Percentiles rank a stretch among this genome's conserved stretches.
phyloP scores from a whole-genome alignment of 2,329 filamentous ascomycete genomes.

The Penicillium sclerotiorum region DNA sequence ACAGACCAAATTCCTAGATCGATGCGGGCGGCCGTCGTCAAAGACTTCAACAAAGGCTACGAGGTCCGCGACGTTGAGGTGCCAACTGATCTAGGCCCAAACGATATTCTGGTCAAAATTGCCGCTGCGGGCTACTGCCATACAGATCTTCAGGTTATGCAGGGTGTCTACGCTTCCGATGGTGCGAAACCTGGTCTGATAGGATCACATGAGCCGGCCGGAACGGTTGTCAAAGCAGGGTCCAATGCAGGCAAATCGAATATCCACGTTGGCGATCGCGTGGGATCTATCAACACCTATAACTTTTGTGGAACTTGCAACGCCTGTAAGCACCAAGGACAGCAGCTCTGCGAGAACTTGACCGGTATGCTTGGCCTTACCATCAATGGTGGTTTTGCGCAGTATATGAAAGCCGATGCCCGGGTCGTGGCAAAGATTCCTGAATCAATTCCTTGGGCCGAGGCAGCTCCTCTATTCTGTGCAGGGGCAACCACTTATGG shows the following conservation, averaged over 20 bases:
- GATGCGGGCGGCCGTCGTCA: constrained; percentile 19
- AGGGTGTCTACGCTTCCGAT: constrained; percentile 23
- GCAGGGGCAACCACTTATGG: constrained; percentile 31
- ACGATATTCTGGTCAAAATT: constrained; percentile 20
- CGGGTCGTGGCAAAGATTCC: constrained; percentile 26
- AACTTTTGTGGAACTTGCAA: constrained; percentile 27
- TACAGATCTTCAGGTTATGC: constrained; percentile 22
- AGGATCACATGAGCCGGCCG: constrained; percentile 38
- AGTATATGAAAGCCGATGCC: constrained; percentile 37
- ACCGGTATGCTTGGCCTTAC: constrained; percentile 43
- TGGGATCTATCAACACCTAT: constrained; percentile 31
- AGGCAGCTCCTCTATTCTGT: constrained; percentile 40
- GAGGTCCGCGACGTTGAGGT: constrained; percentile 21
- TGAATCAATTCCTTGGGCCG: constrained; percentile 27
- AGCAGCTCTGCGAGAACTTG: constrained; percentile 31
- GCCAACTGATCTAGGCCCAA: constrained; percentile 13
- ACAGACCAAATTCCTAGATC: constrained; percentile 10
- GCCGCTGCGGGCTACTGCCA: constrained; percentile 20
- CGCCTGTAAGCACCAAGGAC: constrained; percentile 14
- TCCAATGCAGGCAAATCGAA: constrained; percentile 22
- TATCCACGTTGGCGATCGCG: constrained; percentile 35
- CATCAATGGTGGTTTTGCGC: constrained; percentile 50
- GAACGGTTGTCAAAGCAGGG: constrained; percentile 31
- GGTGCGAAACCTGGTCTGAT: constrained; percentile 30
- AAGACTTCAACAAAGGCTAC: constrained; percentile 22